Conservation (phyloP, 129 eudicot species). For the Daucus carota region DH1_v3.0 NC_030386.2:33034501-33035000, state of each 20-base stretch:
- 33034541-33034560: not conserved
- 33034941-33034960: too few species aligned
- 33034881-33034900: too few species aligned
- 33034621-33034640: not conserved
- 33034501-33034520: conserved; percentile 9
- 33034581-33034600: not conserved
- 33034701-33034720: not conserved
- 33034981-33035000: too few species aligned
- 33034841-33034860: too few species aligned
- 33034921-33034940: too few species aligned
- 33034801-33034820: too few species aligned
- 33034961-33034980: not conserved
- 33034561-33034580: too few species aligned
- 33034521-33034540: not conserved
- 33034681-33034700: not conserved
- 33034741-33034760: too few species aligned
- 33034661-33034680: not conserved
- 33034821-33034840: not conserved
- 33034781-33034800: too few species aligned
- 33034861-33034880: too few species aligned
- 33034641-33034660: not conserved
- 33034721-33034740: not conserved
- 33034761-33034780: too few species aligned
- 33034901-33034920: too few species aligned
- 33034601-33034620: not conserved